These are phyloP conservation scores for Nemania bipapillata DNA, from an alignment of 2,329 filamentous ascomycete species.

Conservation along the genomic window DNA sequence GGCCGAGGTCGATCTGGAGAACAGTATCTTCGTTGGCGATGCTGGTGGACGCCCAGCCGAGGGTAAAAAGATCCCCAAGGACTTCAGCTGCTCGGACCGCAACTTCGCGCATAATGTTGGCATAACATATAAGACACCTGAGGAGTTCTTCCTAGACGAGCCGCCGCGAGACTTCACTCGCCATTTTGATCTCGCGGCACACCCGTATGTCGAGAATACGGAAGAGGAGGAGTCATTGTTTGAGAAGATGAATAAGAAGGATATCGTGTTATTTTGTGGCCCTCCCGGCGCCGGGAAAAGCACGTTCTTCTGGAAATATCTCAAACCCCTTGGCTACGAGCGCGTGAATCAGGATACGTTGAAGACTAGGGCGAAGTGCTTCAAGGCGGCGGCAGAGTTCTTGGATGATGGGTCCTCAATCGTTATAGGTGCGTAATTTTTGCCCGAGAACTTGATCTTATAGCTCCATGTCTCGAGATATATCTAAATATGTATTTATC, in stretches of 20 bases:
- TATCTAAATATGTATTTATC: background rate
- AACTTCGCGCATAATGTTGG: conserved; percentile 89
- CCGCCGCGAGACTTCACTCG: conserved; percentile 72
- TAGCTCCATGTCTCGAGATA: background rate
- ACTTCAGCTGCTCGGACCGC: conserved; percentile 74
- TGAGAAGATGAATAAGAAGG: conserved; percentile 71
- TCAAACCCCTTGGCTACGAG: conserved; percentile 82
- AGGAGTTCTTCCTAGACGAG: conserved; percentile 86
- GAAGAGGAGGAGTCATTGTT: conserved; percentile 55
- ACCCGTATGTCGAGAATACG: conserved; percentile 57
- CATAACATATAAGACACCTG: conserved; percentile 83
- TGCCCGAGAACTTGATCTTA: background rate
- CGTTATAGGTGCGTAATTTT: conserved; percentile 71
- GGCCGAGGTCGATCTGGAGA: conserved; percentile 71
- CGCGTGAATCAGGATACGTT: conserved; percentile 91
- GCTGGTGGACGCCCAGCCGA: conserved; percentile 71
- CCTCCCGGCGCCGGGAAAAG: conserved; percentile 92
- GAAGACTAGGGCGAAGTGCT: conserved; percentile 75
- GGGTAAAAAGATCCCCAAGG: conserved; percentile 58
- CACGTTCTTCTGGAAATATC: conserved; percentile 82
- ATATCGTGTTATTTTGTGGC: conserved; percentile 87
- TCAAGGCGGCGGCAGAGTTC: conserved; percentile 76
- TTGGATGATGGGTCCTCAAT: conserved; percentile 75
- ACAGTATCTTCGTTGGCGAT: conserved; percentile 90
- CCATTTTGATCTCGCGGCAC: conserved; percentile 75